A percentile compares a stretch with the other conserved stretches of the same genome.
Evolutionary conservation across 306 rosid genomes (phyloP).

Genomic region (Casuarina glauca): DNA sequence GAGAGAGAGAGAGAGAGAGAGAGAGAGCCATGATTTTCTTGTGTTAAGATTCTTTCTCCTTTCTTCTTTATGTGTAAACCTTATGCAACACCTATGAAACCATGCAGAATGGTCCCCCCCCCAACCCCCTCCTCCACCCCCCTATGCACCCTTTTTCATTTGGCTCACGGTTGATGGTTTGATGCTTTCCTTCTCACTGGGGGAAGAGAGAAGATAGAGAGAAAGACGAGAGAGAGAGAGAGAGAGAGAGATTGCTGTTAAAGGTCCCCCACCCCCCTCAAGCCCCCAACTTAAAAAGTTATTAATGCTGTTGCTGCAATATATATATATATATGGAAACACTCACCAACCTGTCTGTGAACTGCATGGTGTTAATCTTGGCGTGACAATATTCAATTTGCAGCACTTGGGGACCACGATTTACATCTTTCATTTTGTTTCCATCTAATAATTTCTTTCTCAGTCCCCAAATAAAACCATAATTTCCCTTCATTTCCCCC

Average conservation of each 20-base stretch:
- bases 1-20: constrained; percentile 25
- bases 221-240: constrained; percentile 2
- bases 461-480: constrained; percentile 20
- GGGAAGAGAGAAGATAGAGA: constrained; percentile 16
- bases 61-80: constrained; percentile 33
- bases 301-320: constrained; percentile 54
- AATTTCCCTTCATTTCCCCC: background rate
- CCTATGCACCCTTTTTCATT: constrained; percentile 15
- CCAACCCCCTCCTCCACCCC: background rate
- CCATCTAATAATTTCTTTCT: constrained; percentile 25
- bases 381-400: constrained; percentile 96
- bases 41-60: constrained; percentile 42
- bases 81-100: constrained; percentile 40
- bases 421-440: constrained; percentile 34
- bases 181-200: background rate
- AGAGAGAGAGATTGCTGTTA: constrained; percentile 19
- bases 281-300: constrained; percentile 49
- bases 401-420: constrained; percentile 73
- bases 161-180: constrained; percentile 26
- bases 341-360: constrained; percentile 65
- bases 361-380: constrained; percentile 77
- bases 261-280: constrained; percentile 59
- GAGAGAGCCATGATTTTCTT: constrained; percentile 21
- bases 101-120: constrained; percentile 78
- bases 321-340: constrained; percentile 45